phyloP scores from a whole-genome alignment of 306 rosid genomes.

The Myrica gale region DNA sequence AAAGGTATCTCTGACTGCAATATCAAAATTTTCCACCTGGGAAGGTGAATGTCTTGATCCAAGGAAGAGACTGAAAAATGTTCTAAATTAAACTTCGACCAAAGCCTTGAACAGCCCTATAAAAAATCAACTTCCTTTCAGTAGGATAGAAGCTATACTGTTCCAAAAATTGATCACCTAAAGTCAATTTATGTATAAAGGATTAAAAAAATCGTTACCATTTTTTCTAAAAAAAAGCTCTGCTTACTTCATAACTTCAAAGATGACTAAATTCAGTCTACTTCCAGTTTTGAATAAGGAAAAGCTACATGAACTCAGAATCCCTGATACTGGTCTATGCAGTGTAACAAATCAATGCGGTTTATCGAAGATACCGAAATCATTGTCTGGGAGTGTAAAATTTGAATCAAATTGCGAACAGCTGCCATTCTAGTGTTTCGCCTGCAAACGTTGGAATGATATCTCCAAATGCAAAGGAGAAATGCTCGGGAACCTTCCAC shows the following conservation, averaged over 20 bases:
- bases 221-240: not conserved
- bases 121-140: not conserved
- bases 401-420: conserved; percentile 36
- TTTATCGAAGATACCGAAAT: not conserved
- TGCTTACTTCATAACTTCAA: not conserved
- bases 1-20: no score
- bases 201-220: not conserved
- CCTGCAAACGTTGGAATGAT: conserved; percentile 87
- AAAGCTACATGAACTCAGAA: not conserved
- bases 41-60: conserved; percentile 25
- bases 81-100: not conserved
- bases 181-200: not conserved
- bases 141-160: not conserved
- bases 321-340: not conserved
- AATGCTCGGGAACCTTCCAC: conserved; percentile 69
- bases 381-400: not conserved
- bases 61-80: not conserved
- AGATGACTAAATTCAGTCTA: not conserved
- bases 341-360: not conserved
- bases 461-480: conserved; percentile 70
- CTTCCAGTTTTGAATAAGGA: not conserved
- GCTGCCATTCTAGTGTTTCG: conserved; percentile 76
- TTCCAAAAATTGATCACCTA: not conserved
- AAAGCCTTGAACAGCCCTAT: not conserved
- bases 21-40: not conserved